Evolutionary conservation across 768 basidiomycete species (phyloP).

Genomic region (Grammothele lineata): DNA sequence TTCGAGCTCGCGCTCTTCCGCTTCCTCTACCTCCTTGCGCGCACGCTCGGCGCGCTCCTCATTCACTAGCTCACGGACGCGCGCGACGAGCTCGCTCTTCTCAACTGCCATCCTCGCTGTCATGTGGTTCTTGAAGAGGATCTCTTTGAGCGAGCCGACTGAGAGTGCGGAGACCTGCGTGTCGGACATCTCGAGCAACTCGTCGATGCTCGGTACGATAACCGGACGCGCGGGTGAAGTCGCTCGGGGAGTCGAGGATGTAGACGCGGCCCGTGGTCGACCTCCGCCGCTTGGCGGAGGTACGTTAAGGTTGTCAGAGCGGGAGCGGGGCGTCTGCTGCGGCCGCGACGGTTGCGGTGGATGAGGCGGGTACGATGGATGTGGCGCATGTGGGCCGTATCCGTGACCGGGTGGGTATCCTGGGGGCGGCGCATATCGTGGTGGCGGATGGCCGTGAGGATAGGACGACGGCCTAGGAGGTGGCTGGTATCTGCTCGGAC

Average conservation of each 20-base stretch:
- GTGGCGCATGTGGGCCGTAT: slow-evolving; percentile 5
- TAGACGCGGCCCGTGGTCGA: slow-evolving; percentile 38
- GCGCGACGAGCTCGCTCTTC: slow-evolving; percentile 77
- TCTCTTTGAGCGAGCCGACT: slow-evolving; percentile 68
- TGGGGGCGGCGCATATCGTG: slow-evolving; percentile 4
- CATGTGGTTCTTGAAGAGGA: slow-evolving; percentile 78
- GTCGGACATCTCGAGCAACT: slow-evolving; percentile 58
- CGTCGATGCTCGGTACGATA: slow-evolving; percentile 55
- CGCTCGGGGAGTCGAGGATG: slow-evolving; percentile 14
- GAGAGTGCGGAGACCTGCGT: slow-evolving; percentile 58
- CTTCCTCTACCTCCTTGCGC: slow-evolving; percentile 25
- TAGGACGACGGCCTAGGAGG: background rate
- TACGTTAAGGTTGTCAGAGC: slow-evolving; percentile 23
- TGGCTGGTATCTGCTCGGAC: slow-evolving; percentile 29
- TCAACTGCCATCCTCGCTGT: slow-evolving; percentile 69
- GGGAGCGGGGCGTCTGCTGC: slow-evolving; percentile 10
- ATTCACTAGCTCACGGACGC: slow-evolving; percentile 60
- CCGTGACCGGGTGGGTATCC: slow-evolving; percentile 4
- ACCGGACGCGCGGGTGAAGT: slow-evolving; percentile 24
- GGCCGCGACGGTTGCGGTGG: too few relatives aligned
- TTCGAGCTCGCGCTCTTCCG: slow-evolving; percentile 17
- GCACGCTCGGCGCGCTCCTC: slow-evolving; percentile 31
- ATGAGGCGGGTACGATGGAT: background rate
- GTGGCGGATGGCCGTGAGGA: background rate
- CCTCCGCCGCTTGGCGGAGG: slow-evolving; percentile 3